These are phyloP conservation scores for Calonectria hongkongensis DNA, from an alignment of 2,329 filamentous ascomycete species.

Conservation along the genomic window DNA sequence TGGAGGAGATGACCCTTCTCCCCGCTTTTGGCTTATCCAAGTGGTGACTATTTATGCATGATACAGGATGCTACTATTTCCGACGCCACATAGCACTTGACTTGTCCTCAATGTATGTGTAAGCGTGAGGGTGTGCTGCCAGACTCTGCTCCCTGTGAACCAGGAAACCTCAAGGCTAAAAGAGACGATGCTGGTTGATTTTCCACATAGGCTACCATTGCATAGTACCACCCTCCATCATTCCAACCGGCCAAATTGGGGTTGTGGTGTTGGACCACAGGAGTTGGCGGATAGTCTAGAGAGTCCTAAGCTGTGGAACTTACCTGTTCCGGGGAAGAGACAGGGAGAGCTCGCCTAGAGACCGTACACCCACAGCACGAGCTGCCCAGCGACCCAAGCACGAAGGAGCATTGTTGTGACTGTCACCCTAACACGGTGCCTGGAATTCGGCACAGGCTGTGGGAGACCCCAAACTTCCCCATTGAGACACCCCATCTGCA, in stretches of 20 bases:
- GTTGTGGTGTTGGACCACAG: neutral
- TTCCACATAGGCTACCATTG: constrained; percentile 10
- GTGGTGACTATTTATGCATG: constrained; percentile 18
- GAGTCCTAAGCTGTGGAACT: neutral
- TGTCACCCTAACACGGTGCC: constrained; percentile 18
- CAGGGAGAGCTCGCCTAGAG: neutral
- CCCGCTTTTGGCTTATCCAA: constrained; percentile 19
- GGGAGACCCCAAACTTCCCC: neutral
- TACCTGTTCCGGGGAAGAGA: neutral
- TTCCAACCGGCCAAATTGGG: constrained; percentile 1
- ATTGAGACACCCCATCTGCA: constrained; percentile 10
- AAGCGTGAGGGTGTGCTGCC: constrained; percentile 24
- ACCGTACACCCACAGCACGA: neutral
- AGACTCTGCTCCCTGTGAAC: constrained; percentile 9
- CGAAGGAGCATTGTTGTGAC: neutral
- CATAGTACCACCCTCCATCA: constrained; percentile 11
- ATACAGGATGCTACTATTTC: constrained; percentile 8
- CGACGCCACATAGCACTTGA: constrained; percentile 21
- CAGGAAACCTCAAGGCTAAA: constrained; percentile 20
- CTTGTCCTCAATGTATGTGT: constrained; percentile 9
- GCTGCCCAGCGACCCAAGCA: neutral
- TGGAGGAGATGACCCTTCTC: neutral
- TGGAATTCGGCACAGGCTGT: constrained; percentile 9
- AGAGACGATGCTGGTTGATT: neutral
- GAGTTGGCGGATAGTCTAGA: neutral